Percentiles rank a stretch among this genome's conserved stretches.
phyloP scores from a whole-genome alignment of 305 asterid species.

The Solanum hybrid region DNA sequence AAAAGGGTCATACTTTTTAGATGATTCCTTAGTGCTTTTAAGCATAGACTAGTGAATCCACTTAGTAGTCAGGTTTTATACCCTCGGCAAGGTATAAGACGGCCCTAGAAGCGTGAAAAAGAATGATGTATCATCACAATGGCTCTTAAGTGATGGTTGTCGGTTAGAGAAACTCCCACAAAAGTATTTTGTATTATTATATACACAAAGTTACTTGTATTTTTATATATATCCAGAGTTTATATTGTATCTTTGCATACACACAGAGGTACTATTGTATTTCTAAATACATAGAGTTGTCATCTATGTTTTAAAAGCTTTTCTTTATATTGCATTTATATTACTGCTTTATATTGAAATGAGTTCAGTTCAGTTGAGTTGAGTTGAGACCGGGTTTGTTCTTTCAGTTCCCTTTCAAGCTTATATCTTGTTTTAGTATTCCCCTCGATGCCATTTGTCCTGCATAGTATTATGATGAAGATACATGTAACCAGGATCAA shows the following conservation, averaged over 20 bases:
- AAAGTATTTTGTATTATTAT: neutral
- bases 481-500: neutral
- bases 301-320: neutral
- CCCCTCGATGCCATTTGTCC: neutral
- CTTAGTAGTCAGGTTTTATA: neutral
- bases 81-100: neutral
- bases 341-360: neutral
- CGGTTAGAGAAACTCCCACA: neutral
- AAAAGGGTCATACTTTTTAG: neutral
- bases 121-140: neutral
- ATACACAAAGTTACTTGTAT: neutral
- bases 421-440: neutral
- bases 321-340: too few relatives aligned
- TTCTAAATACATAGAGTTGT: neutral
- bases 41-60: neutral
- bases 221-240: neutral
- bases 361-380: neutral
- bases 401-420: neutral
- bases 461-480: neutral
- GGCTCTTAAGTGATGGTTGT: neutral
- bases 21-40: neutral
- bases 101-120: neutral
- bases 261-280: neutral
- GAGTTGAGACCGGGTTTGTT: neutral
- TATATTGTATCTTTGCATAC: neutral